Evolutionary conservation across 2,329 filamentous ascomycete genomes (phyloP).

Genomic region (Pseudocercospora eumusae): DNA sequence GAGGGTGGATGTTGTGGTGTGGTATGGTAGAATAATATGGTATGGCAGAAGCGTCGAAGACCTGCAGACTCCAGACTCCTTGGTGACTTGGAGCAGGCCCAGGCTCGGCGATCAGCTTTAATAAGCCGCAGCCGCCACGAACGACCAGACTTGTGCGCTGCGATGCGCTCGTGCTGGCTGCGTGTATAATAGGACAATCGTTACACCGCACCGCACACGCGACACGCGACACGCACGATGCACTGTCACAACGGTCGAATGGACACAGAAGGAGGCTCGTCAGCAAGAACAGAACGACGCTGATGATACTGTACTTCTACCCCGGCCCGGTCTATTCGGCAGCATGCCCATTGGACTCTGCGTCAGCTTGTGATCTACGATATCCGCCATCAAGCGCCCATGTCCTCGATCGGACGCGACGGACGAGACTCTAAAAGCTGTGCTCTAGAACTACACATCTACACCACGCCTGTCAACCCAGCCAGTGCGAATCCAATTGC

Average conservation of each 20-base stretch:
- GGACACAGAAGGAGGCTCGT: not conserved
- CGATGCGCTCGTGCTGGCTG: conserved; percentile 2
- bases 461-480: not conserved
- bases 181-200: too few relatives aligned
- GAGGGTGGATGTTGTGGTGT: not conserved
- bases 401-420: conserved; percentile 5
- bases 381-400: conserved; percentile 1
- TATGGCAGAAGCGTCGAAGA: not conserved
- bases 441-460: too few relatives aligned
- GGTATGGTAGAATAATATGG: too few relatives aligned
- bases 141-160: not conserved
- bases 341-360: not conserved
- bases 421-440: too few relatives aligned
- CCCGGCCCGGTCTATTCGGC: too few relatives aligned
- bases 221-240: not conserved
- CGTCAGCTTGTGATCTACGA: conserved; percentile 1
- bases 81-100: conserved; percentile 1
- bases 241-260: too few relatives aligned
- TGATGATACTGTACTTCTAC: too few relatives aligned
- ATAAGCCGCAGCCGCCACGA: not conserved
- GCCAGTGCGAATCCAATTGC: not conserved
- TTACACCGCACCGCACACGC: not conserved
- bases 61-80: too few relatives aligned
- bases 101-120: not conserved
- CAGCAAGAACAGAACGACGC: not conserved